Conservation (phyloP, 306 rosid species). For the Coriaria nepalensis region DNA sequence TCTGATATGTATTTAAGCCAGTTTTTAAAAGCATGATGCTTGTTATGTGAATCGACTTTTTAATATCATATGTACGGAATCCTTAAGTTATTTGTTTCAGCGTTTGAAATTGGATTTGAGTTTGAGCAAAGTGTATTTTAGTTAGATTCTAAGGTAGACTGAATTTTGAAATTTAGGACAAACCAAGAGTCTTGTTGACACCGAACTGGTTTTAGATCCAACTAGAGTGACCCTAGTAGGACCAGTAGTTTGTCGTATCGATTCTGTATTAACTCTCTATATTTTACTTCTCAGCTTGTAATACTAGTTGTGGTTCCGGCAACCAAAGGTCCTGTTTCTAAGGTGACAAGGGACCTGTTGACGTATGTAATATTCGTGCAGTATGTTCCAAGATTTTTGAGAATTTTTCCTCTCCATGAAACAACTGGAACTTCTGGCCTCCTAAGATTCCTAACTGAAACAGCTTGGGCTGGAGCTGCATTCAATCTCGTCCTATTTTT, state of each 20-base stretch:
- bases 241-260: not conserved
- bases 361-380: conserved; percentile 32
- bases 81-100: no score
- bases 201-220: no score
- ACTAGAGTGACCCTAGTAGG: no score
- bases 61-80: no score
- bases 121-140: no score
- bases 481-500: conserved; percentile 69
- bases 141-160: no score
- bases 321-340: conserved; percentile 14
- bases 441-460: conserved; percentile 73
- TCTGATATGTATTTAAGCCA: not conserved
- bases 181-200: no score
- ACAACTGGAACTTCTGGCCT: conserved; percentile 66
- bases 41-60: no score
- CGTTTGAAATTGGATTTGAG: no score
- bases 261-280: not conserved
- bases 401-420: conserved; percentile 50
- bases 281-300: conserved; percentile 30
- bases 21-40: not conserved
- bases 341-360: conserved; percentile 32
- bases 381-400: conserved; percentile 48
- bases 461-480: conserved; percentile 87
- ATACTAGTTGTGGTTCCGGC: conserved; percentile 23
- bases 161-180: no score